These are phyloP conservation scores for Trichoderma afroharzianum DNA, from an alignment of 2,329 filamentous ascomycete species.

Conservation along the genomic window DNA sequence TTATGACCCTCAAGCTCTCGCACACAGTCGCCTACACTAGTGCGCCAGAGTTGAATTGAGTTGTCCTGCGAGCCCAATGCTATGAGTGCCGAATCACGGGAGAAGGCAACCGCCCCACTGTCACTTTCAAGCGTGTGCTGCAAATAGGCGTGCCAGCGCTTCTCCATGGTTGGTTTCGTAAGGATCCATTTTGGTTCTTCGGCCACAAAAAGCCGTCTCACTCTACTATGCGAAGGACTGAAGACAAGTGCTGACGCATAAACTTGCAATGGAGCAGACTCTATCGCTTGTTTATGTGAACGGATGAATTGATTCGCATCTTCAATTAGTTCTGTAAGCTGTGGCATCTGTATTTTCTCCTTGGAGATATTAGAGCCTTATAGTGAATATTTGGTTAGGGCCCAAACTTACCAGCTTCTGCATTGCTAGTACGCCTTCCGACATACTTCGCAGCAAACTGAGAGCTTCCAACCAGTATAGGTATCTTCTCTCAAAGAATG, in stretches of 20 bases:
- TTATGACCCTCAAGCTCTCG: background rate
- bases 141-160: background rate
- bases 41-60: background rate
- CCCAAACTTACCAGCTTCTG: background rate
- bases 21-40: background rate
- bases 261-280: background rate
- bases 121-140: background rate
- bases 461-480: background rate
- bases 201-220: background rate
- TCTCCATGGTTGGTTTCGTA: background rate
- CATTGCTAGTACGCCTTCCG: background rate
- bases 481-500: background rate
- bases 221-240: background rate
- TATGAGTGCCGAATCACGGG: background rate
- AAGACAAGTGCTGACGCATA: background rate
- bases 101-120: background rate
- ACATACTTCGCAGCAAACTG: background rate
- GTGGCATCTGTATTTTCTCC: background rate
- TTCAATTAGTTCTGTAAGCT: background rate
- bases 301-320: background rate
- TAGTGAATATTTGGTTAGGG: background rate
- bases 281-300: background rate
- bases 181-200: background rate
- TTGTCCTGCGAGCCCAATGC: accelerated
- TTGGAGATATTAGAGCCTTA: background rate